Base-by-base conservation (phyloP, 108 stramenopile genomes). In the Poteriospumella lacustris region DNA sequence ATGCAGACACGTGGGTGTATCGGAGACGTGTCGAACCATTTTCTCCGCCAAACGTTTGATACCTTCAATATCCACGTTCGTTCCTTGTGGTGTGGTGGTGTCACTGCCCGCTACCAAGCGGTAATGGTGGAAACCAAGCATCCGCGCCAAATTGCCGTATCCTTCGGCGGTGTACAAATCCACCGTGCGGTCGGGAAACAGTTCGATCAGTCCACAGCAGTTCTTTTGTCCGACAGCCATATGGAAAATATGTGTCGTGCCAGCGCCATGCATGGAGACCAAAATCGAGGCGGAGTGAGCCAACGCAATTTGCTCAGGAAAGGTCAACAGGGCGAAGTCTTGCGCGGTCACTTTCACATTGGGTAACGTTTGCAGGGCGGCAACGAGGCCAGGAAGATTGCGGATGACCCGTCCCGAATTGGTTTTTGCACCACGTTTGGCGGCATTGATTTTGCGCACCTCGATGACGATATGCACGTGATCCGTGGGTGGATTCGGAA, bases 161-260 rank as follows among this genome's bases (percentile, higher is more conserved):
- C 70, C 70, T 26, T 56, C 26, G 5, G 47, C 47, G 9, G 5
- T 9, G 38, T 34, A 5, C 31, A 73, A 73, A 34, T 33, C 70
- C 9, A 52, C 33, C 19, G 70, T 33, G 19, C 3, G 19, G 33
- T 73, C 70, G 36, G 70, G 70, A 42, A 42, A 42, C 43, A 73
- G 42, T 42, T 73, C 70, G 3, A 73, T 3, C 43, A 73, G 42
- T 42, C n/a, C 70, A 73, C 70, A 73, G 42, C 70, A 73, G 47
- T 73, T 73, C 41, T 15, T 15, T 42, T 42, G 9, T 33, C 70
- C 70, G 12, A 73, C 41, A 42, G 70, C 41, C 43, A 56, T 56
- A 56, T 73, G 70, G 70, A 73, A 73, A n/a, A 73, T 73, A 73
- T 73, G 43, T 29, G 70, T 56, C 41, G 70, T 73, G 31, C 70